A percentile compares a stretch with the other conserved stretches of the same genome.
Conservation (phyloP, 2,329 filamentous ascomycete genomes). For the Tolypocladium amazonense region DNA sequence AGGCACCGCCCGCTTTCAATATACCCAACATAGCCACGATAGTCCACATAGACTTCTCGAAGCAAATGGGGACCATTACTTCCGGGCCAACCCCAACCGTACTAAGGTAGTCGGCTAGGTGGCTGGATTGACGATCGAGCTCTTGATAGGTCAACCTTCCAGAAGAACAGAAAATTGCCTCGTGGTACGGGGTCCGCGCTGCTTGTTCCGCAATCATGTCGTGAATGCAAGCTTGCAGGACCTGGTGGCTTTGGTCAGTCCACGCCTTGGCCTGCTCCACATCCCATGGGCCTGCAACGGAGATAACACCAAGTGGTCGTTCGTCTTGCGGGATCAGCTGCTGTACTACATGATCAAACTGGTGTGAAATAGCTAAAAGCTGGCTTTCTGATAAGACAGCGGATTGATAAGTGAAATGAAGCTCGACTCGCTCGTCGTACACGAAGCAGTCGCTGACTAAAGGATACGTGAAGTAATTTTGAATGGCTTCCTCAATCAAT, state of each 20-base stretch:
- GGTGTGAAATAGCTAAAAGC: not conserved
- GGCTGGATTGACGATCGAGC: conserved; percentile 7
- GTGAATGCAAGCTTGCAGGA: not conserved
- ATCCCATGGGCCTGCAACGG: not conserved
- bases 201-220: conserved; percentile 20
- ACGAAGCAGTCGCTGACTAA: not conserved
- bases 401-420: not conserved
- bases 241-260: not conserved
- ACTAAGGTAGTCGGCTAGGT: conserved; percentile 1
- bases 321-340: not conserved
- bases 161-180: conserved; percentile 32
- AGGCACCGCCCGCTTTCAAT: conserved; percentile 6
- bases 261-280: not conserved
- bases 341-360: not conserved
- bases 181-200: conserved; percentile 15
- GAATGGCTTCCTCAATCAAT: not conserved
- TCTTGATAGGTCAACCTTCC: conserved; percentile 28
- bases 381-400: not conserved
- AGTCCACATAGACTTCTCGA: conserved; percentile 1
- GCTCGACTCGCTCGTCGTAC: not conserved
- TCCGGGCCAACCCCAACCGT: conserved; percentile 8
- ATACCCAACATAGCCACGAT: conserved; percentile 7
- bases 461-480: not conserved
- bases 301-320: not conserved
- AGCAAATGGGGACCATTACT: not conserved